A percentile compares a stretch with the other conserved stretches of the same genome.
These are phyloP conservation scores for Globomyces pollinis-pini DNA, from an alignment of 192 early-diverging fungal species.

Conservation along the genomic window DNA sequence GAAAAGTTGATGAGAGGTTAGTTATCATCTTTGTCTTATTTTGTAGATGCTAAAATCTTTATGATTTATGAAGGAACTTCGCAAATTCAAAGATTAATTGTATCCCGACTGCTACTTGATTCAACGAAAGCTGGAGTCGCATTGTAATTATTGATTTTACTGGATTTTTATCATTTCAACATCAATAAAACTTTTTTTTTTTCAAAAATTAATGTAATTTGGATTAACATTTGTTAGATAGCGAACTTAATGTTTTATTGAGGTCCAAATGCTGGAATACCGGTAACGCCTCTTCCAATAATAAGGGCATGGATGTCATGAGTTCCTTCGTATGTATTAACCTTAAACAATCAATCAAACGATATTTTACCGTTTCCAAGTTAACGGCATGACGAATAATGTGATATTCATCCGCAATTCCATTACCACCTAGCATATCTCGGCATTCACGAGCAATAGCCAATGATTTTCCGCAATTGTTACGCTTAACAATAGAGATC, in stretches of 20 bases:
- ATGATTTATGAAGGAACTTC: slow-evolving; percentile 96
- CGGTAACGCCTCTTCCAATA: slow-evolving; percentile 90
- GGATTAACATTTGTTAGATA: too few species aligned
- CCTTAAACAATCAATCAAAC: slow-evolving; percentile 28
- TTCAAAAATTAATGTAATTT: too few species aligned
- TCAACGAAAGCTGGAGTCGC: slow-evolving; percentile 32
- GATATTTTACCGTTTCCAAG: slow-evolving; percentile 59
- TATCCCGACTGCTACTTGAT: slow-evolving; percentile 76
- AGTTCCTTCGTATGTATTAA: slow-evolving; percentile 95
- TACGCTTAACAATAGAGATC: slow-evolving; percentile 94
- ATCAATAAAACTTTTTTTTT: too few species aligned
- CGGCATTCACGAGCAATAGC: slow-evolving; percentile 83
- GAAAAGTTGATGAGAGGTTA: slow-evolving; percentile 81
- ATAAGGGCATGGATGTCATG: slow-evolving; percentile 93
- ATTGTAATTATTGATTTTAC: neutral
- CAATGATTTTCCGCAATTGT: slow-evolving; percentile 89
- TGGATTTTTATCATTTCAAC: too few species aligned
- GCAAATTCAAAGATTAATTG: slow-evolving; percentile 90
- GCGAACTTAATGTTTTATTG: too few species aligned
- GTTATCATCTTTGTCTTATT: neutral
- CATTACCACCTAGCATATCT: slow-evolving; percentile 94
- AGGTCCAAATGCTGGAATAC: slow-evolving; percentile 56
- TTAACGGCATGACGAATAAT: slow-evolving; percentile 92
- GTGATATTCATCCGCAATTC: slow-evolving; percentile 92
- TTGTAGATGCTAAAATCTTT: slow-evolving; percentile 84